These are phyloP conservation scores for Saccharomycopsis fibuligera DNA, from an alignment of 805 yeast species.

Conservation along the genomic window DNA sequence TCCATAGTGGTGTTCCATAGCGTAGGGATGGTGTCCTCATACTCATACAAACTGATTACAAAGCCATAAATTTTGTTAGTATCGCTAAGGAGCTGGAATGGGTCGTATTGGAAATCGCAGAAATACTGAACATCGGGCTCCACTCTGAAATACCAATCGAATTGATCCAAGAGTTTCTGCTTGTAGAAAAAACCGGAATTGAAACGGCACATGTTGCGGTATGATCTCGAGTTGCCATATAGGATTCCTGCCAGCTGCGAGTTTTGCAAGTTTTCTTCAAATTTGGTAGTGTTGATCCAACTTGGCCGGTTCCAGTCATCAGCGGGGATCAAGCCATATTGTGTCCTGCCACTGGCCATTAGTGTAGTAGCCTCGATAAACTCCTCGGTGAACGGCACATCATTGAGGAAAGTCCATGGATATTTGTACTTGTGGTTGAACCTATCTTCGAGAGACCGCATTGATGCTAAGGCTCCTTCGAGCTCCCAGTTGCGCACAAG, in stretches of 20 bases:
- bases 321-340: slow-evolving; percentile 58
- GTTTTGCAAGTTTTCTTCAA: slow-evolving; percentile 40
- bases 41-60: slow-evolving; percentile 77
- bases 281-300: slow-evolving; percentile 54
- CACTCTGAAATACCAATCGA: slow-evolving; percentile 90
- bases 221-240: slow-evolving; percentile 60
- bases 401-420: slow-evolving; percentile 77
- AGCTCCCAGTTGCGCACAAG: slow-evolving; percentile 78
- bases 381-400: slow-evolving; percentile 57
- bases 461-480: slow-evolving; percentile 63
- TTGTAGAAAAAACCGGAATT: slow-evolving; percentile 87
- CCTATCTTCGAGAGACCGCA: slow-evolving; percentile 72
- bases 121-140: slow-evolving; percentile 87
- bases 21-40: slow-evolving; percentile 77
- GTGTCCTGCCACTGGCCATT: slow-evolving; percentile 59
- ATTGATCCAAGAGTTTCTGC: slow-evolving; percentile 62
- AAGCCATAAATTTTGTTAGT: slow-evolving; percentile 80
- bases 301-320: slow-evolving; percentile 76
- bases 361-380: slow-evolving; percentile 55
- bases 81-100: slow-evolving; percentile 73
- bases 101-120: slow-evolving; percentile 86
- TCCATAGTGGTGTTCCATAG: slow-evolving; percentile 71
- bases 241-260: slow-evolving; percentile 44
- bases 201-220: slow-evolving; percentile 92
- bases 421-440: slow-evolving; percentile 62